Percentiles rank a stretch among this genome's conserved stretches.
phyloP scores from a whole-genome alignment of 2,329 filamentous ascomycete species.

The Xylaria sp. region DNA sequence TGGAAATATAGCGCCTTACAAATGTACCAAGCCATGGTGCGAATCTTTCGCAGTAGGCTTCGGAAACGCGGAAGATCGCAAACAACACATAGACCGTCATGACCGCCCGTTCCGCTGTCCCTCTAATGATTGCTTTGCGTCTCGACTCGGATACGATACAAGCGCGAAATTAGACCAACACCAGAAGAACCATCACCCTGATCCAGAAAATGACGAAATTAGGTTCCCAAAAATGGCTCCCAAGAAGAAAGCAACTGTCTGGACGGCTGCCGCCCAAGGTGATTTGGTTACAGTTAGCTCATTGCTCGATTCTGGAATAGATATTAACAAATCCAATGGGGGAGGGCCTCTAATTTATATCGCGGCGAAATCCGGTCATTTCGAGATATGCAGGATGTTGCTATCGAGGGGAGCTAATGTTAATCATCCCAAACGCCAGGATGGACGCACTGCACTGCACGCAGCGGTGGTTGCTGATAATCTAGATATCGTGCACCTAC shows the following conservation, averaged over 20 bases:
- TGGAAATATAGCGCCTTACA: slow-evolving; percentile 15
- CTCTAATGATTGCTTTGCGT: slow-evolving; percentile 4
- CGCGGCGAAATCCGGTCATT: not conserved
- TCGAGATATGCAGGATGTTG: not conserved
- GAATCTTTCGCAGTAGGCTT: slow-evolving; percentile 21
- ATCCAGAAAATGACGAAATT: not conserved
- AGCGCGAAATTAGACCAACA: not conserved
- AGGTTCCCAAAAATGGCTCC: not conserved
- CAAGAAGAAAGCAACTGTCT: not conserved
- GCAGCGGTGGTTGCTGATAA: not conserved
- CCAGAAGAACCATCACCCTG: not conserved
- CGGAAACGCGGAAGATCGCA: slow-evolving; percentile 6
- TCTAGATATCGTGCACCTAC: not conserved
- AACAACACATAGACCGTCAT: slow-evolving; percentile 6
- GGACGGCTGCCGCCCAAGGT: not conserved
- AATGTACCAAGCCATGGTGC: slow-evolving; percentile 32
- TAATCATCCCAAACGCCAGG: too few species aligned
- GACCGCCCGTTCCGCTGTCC: slow-evolving; percentile 12
- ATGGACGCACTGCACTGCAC: not conserved
- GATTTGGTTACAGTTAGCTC: not conserved
- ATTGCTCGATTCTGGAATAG: not conserved
- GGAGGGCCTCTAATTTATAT: not conserved
- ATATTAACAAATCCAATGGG: not conserved
- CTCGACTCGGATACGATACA: slow-evolving; percentile 7
- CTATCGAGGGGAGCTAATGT: not conserved